Percentiles rank a stretch among this genome's conserved stretches.
phyloP scores from a whole-genome alignment of 1,284 basidiomycete genomes.

The Gomphus bonarii region DNA sequence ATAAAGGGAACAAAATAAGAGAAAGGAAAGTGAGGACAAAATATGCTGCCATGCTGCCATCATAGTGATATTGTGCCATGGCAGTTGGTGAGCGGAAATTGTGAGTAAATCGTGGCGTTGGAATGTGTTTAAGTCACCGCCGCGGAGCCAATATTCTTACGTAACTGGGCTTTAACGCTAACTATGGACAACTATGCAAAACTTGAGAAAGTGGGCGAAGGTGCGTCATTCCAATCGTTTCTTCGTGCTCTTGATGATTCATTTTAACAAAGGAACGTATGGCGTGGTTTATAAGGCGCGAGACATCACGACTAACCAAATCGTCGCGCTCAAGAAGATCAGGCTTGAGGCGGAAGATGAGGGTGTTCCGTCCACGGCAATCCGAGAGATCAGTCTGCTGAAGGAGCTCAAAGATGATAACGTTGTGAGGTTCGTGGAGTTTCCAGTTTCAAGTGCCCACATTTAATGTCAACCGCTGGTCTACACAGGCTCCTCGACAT shows the following conservation, averaged over 20 bases:
- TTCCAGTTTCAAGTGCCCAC: not conserved
- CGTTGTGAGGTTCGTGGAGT: slow-evolving; percentile 67
- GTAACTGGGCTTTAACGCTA: not conserved
- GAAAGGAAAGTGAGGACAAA: slow-evolving; percentile 82
- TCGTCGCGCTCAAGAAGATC: slow-evolving; percentile 97
- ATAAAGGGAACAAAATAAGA: slow-evolving; percentile 69
- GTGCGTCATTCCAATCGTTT: not conserved
- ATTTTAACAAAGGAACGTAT: slow-evolving; percentile 72
- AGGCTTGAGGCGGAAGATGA: slow-evolving; percentile 96
- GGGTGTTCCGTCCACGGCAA: slow-evolving; percentile 94
- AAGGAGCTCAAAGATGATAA: slow-evolving; percentile 96
- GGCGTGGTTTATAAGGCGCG: slow-evolving; percentile 96
- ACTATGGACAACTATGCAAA: slow-evolving; percentile 12
- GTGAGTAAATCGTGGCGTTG: not conserved
- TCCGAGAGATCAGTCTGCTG: slow-evolving; percentile 93
- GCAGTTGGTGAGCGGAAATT: slow-evolving; percentile 14
- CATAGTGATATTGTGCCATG: slow-evolving; percentile 79
- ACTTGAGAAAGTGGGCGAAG: slow-evolving; percentile 12
- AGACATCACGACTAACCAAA: slow-evolving; percentile 61
- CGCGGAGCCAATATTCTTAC: not conserved
- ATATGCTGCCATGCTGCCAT: slow-evolving; percentile 85
- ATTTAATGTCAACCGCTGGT: slow-evolving; percentile 1
- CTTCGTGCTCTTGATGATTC: not conserved
- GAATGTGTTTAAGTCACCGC: slow-evolving; percentile 5
- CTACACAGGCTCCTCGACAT: slow-evolving; percentile 79